Percentiles rank a stretch among this genome's conserved stretches.
phyloP scores from a whole-genome alignment of 2,329 filamentous ascomycete species.

The Sarocladiaceae sp. region DNA sequence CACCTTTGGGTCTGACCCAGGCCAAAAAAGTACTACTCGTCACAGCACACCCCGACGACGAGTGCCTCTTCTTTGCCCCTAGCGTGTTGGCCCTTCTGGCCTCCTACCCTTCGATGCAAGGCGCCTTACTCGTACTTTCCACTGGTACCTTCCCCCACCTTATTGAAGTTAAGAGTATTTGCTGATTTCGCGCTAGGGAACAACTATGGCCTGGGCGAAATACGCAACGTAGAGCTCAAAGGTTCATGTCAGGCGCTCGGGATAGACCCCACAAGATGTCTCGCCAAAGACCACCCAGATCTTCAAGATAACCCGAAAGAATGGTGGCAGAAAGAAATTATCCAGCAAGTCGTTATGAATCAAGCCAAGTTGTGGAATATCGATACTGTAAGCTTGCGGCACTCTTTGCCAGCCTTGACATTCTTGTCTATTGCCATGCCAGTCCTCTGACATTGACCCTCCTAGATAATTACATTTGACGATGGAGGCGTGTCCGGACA shows the following conservation, averaged over 20 bases:
- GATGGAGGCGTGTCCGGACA: slow-evolving; percentile 34
- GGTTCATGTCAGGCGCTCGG: slow-evolving; percentile 25
- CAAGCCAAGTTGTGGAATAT: slow-evolving; percentile 32
- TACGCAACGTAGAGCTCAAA: slow-evolving; percentile 21
- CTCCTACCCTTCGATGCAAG: slow-evolving; percentile 20
- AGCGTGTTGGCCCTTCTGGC: slow-evolving; percentile 26
- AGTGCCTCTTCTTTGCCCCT: slow-evolving; percentile 30
- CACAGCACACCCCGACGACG: slow-evolving; percentile 35
- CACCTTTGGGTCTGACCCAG: slow-evolving; percentile 27
- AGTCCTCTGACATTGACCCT: too few species aligned
- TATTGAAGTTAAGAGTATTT: background rate
- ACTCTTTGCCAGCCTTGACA: too few species aligned
- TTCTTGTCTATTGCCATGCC: too few species aligned
- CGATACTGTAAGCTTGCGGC: slow-evolving; percentile 27
- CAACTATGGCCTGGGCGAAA: slow-evolving; percentile 26
- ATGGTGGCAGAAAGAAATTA: slow-evolving; percentile 32
- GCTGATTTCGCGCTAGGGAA: slow-evolving; percentile 16
- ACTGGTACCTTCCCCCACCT: slow-evolving; percentile 16
- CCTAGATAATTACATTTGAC: slow-evolving; percentile 35
- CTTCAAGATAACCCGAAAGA: slow-evolving; percentile 32
- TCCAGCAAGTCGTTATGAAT: slow-evolving; percentile 26
- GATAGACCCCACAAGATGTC: slow-evolving; percentile 22
- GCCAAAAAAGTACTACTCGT: slow-evolving; percentile 32
- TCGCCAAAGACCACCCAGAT: slow-evolving; percentile 28
- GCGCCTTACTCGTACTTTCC: slow-evolving; percentile 27